Percentiles rank a stretch among this genome's conserved stretches.
Conservation (phyloP, 306 rosid genomes). For the Quillaja saponaria region DNA sequence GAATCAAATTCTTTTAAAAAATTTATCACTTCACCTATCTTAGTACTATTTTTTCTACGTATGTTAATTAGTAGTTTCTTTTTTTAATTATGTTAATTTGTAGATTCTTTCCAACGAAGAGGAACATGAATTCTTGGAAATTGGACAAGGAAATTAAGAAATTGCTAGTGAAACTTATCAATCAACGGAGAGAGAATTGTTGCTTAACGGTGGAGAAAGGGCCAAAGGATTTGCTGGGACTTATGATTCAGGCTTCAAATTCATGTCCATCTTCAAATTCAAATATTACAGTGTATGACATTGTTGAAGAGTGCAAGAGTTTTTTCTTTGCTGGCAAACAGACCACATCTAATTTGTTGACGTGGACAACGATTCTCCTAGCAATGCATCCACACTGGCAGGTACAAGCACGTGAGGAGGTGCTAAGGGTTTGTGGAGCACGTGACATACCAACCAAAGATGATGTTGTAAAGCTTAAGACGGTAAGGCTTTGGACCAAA, state of each 20-base stretch:
- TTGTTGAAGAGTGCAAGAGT: conserved; percentile 95
- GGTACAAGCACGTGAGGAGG: conserved; percentile 88
- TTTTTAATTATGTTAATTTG: neutral
- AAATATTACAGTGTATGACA: conserved; percentile 71
- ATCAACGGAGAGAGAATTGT: conserved; percentile 37
- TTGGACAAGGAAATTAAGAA: conserved; percentile 67
- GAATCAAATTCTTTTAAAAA: neutral
- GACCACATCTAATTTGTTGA: conserved; percentile 96
- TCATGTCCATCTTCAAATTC: conserved; percentile 21
- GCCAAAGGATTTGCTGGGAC: conserved; percentile 73
- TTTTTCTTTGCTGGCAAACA: conserved; percentile 99
- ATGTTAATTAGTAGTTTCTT: neutral
- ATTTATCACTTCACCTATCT: neutral
- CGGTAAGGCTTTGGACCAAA: conserved; percentile 52
- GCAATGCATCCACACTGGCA: conserved; percentile 99
- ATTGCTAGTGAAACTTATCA: conserved; percentile 59
- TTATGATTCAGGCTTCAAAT: conserved; percentile 75
- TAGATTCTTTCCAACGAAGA: conserved; percentile 79
- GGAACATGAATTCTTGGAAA: conserved; percentile 76
- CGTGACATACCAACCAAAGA: conserved; percentile 80
- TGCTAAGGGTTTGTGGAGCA: conserved; percentile 75
- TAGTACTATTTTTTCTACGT: too few relatives aligned
- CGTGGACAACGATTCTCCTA: conserved; percentile 92
- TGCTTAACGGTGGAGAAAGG: conserved; percentile 15
- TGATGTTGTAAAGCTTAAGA: conserved; percentile 78